phyloP scores from a whole-genome alignment of 2,329 filamentous ascomycete genomes.

The Epichloe baconii region DNA sequence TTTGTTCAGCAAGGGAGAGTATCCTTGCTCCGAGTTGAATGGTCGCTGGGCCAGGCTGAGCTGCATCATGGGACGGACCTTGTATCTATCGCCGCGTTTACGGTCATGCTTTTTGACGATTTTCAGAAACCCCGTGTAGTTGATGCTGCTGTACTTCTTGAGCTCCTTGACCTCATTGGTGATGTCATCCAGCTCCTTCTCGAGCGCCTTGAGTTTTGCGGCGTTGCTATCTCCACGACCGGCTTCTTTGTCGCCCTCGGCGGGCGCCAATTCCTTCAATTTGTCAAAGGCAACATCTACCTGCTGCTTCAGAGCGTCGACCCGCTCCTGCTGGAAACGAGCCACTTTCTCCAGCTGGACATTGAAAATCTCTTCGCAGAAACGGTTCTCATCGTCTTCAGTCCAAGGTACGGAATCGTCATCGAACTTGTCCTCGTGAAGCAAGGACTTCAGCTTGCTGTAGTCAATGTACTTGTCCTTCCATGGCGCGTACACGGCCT shows the following conservation, averaged over 20 bases:
- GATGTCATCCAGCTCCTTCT: conserved; percentile 72
- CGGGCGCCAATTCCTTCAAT: conserved; percentile 66
- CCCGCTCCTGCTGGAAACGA: conserved; percentile 71
- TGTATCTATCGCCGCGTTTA: conserved; percentile 75
- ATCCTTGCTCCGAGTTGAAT: conserved; percentile 85
- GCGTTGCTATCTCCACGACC: conserved; percentile 33
- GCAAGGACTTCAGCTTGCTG: conserved; percentile 74
- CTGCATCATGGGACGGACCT: conserved; percentile 81
- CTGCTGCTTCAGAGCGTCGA: conserved; percentile 41
- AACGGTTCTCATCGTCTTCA: conserved; percentile 82
- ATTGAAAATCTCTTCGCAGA: conserved; percentile 92
- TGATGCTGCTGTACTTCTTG: conserved; percentile 89
- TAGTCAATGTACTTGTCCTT: conserved; percentile 94
- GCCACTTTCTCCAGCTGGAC: conserved; percentile 92
- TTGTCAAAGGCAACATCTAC: conserved; percentile 49
- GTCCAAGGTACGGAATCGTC: conserved; percentile 66
- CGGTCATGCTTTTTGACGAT: conserved; percentile 98
- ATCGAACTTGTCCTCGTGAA: conserved; percentile 59
- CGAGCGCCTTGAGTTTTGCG: conserved; percentile 53
- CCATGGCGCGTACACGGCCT: conserved; percentile 75
- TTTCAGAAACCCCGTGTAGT: conserved; percentile 96
- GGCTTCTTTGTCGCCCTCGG: conserved; percentile 19
- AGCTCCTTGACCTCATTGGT: conserved; percentile 85
- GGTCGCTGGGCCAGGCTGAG: conserved; percentile 77
- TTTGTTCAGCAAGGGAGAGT: conserved; percentile 83